A percentile compares a stretch with the other conserved stretches of the same genome.
Evolutionary conservation across 2,329 filamentous ascomycete species (phyloP).

Genomic region (Diaporthe sp.): DNA sequence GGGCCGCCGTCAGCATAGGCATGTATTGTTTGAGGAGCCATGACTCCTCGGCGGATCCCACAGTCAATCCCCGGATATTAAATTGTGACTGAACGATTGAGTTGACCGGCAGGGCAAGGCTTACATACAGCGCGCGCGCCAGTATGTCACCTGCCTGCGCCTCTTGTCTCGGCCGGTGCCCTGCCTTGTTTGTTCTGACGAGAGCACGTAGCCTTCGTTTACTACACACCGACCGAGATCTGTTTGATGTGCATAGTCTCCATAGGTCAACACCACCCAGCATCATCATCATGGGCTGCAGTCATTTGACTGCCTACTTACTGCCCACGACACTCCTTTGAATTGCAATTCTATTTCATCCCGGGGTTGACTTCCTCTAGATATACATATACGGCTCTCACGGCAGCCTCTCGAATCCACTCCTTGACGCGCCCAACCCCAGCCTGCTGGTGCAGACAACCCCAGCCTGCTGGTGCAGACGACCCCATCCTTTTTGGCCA

Average conservation of each 20-base stretch:
- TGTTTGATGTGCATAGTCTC: neutral
- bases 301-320: neutral
- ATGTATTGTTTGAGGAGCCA: neutral
- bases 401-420: neutral
- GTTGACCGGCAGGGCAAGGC: neutral
- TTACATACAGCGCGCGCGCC: neutral
- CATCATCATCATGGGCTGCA: neutral
- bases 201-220: no score
- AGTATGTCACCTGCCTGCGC: conserved; percentile 1
- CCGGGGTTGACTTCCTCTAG: neutral
- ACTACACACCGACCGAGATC: neutral
- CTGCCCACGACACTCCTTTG: neutral
- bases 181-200: neutral
- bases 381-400: neutral
- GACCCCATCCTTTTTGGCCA: neutral
- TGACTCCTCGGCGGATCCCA: conserved; percentile 4
- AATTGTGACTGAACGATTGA: neutral
- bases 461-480: conserved; percentile 12
- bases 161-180: neutral
- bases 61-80: conserved; percentile 1
- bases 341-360: neutral
- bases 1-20: neutral
- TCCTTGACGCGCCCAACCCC: neutral
- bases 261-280: neutral
- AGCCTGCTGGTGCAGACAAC: conserved; percentile 13